Evolutionary conservation across 345 rosid species (phyloP), one percentile per base, ranked within the genome.

Genomic region (Zanthoxylum bungeanum): DNA sequence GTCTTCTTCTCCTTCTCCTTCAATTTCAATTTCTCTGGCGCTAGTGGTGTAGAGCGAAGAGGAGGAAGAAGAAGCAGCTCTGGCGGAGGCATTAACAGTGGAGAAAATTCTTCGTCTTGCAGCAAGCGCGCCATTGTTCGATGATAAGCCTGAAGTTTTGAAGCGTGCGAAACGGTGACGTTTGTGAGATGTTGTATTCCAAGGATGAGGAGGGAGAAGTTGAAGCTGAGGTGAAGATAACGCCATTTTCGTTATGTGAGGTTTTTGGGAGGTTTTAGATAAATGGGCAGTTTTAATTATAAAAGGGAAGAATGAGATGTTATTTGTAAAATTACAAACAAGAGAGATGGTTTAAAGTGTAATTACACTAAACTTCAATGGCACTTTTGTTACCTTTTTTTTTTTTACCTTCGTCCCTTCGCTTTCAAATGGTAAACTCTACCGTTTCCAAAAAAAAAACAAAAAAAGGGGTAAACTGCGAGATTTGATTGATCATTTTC

Each of bases 191-290:
- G 60, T 3, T 6, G 14, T 58, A 39, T 46, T 9, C 59, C 14
- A 2, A 71, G 77, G 75, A 21, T 68, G 53, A 19, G 75, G 77
- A 70, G 82, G 79, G 60, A 77, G 84, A 40, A 73, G 83, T 46
- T 30, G 84, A 36, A 81, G 78, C 52, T 73, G 66, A 64, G 84
- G 62, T 64, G 84, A 80, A 8, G 89, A 66, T n/a, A 83, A 58
- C 17, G 88, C 76, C 91, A 89, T 87, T 58, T 58, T 28, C 22
- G 3, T 7, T 9, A 3, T 5, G 4, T 6, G 49, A 60, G 83
- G 82, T 72, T 84, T 76, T 73, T 12, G 9, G 24, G 79, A 64
- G 85, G 81, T 81, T 84, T 84, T 71, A 49, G 73, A 64, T 62
- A 61, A 57, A 14, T 11, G 44, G 57, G 33, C 5, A 19, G 36